phyloP scores from a whole-genome alignment of 495 filamentous ascomycete genomes.

The Aspergillus sparsus region DNA sequence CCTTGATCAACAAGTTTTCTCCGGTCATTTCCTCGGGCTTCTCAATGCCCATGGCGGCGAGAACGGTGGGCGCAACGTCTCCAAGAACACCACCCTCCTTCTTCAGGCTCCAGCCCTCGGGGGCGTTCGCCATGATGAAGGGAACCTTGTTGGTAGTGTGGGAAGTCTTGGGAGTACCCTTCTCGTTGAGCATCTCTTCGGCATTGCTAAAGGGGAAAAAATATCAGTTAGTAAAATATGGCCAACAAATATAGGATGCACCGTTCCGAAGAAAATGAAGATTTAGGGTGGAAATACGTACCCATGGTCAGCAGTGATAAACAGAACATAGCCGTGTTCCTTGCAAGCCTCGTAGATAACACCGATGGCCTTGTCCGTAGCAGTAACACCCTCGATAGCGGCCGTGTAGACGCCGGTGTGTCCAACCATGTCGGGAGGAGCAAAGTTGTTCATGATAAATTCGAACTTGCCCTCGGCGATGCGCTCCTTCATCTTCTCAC shows the following conservation, averaged over 20 bases:
- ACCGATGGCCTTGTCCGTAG: conserved; percentile 92
- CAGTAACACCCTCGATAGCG: conserved; percentile 80
- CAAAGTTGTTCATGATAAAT: conserved; percentile 99
- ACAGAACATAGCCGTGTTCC: conserved; percentile 85
- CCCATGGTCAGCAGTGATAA: conserved; percentile 95
- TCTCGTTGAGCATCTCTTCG: conserved; percentile 97
- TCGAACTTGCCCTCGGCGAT: conserved; percentile 80
- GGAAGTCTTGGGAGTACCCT: conserved; percentile 94
- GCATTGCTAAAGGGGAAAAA: conserved; percentile 63
- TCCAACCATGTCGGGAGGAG: conserved; percentile 98
- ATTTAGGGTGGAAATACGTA: conserved; percentile 36
- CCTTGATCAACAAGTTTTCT: conserved; percentile 75
- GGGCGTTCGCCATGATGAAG: conserved; percentile 97
- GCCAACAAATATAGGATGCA: neutral
- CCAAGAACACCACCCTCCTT: conserved; percentile 85
- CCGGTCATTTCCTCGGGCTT: conserved; percentile 94
- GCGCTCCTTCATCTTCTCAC: conserved; percentile 80
- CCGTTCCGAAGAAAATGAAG: too few relatives aligned
- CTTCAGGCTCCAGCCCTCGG: conserved; percentile 83
- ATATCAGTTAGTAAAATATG: conserved; percentile 3
- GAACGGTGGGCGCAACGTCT: conserved; percentile 90
- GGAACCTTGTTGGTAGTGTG: conserved; percentile 98
- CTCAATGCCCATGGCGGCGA: conserved; percentile 85
- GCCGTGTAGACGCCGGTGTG: conserved; percentile 97
- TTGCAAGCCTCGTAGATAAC: conserved; percentile 90